Base-by-base conservation (phyloP, 495 filamentous ascomycete species). In the Aspergillus homomorphus region DNA sequence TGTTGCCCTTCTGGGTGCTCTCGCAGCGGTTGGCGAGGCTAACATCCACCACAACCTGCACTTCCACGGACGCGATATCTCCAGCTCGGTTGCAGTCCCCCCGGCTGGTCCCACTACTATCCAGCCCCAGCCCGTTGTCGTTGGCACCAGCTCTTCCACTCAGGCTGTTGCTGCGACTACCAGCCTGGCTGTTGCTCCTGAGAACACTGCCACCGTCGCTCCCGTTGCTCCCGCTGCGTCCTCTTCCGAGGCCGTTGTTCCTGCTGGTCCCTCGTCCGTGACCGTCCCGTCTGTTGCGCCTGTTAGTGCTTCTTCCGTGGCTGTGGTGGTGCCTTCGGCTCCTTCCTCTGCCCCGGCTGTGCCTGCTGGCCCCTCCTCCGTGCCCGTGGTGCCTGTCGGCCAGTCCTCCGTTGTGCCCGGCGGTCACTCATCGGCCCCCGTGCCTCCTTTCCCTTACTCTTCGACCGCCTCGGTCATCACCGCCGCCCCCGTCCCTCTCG, bases 1-100 rank as follows among this genome's bases (percentile, higher is more conserved):
- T 48, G 48, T 82, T 48, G 77, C 70, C 57, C 69, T 80, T 42
- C 62, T 82, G 57, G 77, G 75, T 33, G 77, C 76, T 51, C 70
- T 83, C 62, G 80, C 77, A 55, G 66, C 76, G 41, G 66, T 73
- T 49, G 65, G 69, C 51, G 71, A 80, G 59, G 78, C 72, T 41
- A 67, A 66, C 57, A 68, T 68, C 62, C 72, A 78, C 51, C 68
- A 66, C 57, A 68, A 69, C 62, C 72, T 77, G 50, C 68, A 57
- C 59, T 57, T 66, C 16, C 67, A 69, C 28, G 66, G 64, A 53
- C 73, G 72, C 54, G 73, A 74, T 59, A 51, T 45, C 45, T 48
- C 62, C 43, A 51, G 48, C 48, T 51, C 48, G 9, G 50, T 59
- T 45, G 33, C 4, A 24, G 52, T 10, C 58, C 60, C 24, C 59